A percentile compares a stretch with the other conserved stretches of the same genome.
These are phyloP conservation scores for Pseudozyma thailandica DNA, from an alignment of 1,284 basidiomycete genomes.

Conservation along the genomic window DNA sequence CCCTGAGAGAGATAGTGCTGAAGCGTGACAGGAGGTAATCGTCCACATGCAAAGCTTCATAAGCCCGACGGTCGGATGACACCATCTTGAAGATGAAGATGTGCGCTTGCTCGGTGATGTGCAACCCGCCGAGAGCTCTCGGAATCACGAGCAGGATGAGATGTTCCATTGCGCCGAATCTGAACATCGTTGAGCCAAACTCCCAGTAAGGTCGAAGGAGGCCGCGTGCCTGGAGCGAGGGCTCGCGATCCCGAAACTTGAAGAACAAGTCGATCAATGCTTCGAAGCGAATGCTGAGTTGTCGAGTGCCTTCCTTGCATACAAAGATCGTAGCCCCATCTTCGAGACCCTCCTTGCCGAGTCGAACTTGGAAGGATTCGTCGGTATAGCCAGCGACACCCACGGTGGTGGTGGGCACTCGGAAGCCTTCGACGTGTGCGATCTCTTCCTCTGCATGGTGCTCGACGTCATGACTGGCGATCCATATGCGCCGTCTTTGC, in stretches of 20 bases:
- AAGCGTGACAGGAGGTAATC: conserved; percentile 1
- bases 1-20: background rate
- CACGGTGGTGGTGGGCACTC: background rate
- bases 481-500: too few relatives aligned
- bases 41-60: background rate
- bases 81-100: conserved; percentile 1
- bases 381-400: background rate
- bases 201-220: background rate
- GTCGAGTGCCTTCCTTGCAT: background rate
- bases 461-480: background rate
- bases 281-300: background rate
- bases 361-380: background rate
- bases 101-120: background rate
- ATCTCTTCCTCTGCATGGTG: background rate
- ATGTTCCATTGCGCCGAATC: background rate
- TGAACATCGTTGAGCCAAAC: background rate
- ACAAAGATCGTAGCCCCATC: background rate
- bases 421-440: background rate
- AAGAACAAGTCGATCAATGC: background rate
- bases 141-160: background rate
- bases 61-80: background rate
- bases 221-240: background rate
- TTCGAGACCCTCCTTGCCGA: background rate
- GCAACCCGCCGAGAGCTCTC: background rate
- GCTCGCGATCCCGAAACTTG: background rate